A percentile compares a stretch with the other conserved stretches of the same genome.
phyloP scores from a whole-genome alignment of 345 rosid species.

The Boechera divaricarpa region DNA sequence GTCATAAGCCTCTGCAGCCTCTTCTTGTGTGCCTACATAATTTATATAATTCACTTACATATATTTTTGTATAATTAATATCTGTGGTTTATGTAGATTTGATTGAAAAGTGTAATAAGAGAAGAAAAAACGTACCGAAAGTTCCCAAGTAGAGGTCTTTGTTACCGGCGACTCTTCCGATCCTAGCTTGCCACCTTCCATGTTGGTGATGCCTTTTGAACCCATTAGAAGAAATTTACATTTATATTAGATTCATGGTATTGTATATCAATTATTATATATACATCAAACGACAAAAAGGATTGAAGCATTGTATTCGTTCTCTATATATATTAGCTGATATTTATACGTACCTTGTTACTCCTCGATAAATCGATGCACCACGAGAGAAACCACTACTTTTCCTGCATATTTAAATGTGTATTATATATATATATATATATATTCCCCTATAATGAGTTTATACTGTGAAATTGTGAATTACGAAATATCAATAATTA shows the following conservation, averaged over 20 bases:
- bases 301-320: not conserved
- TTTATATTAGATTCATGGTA: not conserved
- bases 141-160: constrained; percentile 96
- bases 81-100: not conserved
- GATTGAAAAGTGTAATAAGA: not conserved
- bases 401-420: constrained; percentile 55
- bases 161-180: constrained; percentile 97
- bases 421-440: not conserved
- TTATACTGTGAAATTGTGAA: not conserved
- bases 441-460: constrained; percentile 18
- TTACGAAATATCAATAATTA: not conserved
- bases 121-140: constrained; percentile 56
- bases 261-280: not conserved
- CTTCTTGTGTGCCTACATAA: constrained; percentile 81
- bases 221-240: not conserved
- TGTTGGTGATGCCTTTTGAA: constrained; percentile 87
- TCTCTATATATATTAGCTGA: not conserved
- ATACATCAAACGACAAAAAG: not conserved
- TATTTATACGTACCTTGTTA: constrained; percentile 65
- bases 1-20: constrained; percentile 98
- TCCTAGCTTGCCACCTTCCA: constrained; percentile 99
- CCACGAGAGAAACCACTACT: constrained; percentile 99
- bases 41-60: not conserved
- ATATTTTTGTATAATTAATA: not conserved
- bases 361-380: constrained; percentile 93